Percentiles rank a stretch among this genome's conserved stretches.
These are phyloP conservation scores for Escovopsis sp. DNA, from an alignment of 2,329 filamentous ascomycete genomes.

Conservation along the genomic window DNA sequence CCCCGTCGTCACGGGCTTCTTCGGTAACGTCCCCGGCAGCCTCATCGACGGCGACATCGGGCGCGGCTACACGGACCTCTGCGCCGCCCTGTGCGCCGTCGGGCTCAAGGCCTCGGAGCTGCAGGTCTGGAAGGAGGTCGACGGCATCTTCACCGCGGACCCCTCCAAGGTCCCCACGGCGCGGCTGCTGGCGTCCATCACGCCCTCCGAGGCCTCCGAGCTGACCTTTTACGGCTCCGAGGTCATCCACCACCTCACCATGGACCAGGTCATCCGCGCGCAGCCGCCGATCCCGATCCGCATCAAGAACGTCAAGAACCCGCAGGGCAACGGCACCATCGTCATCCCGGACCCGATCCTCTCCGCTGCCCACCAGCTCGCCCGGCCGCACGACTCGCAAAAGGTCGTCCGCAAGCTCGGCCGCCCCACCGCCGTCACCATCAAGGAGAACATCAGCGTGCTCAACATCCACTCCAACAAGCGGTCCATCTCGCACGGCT, in stretches of 20 bases:
- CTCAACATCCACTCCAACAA: slow-evolving; percentile 98
- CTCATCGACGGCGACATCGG: slow-evolving; percentile 80
- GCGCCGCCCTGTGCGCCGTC: slow-evolving; percentile 81
- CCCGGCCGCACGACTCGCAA: slow-evolving; percentile 30
- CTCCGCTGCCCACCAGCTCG: slow-evolving; percentile 43
- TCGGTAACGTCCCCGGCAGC: slow-evolving; percentile 82
- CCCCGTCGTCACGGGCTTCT: slow-evolving; percentile 82
- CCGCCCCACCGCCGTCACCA: slow-evolving; percentile 79
- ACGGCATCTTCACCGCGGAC: slow-evolving; percentile 78
- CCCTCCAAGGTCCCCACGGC: slow-evolving; percentile 88
- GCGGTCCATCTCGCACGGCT: slow-evolving; percentile 87
- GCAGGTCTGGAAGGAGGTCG: slow-evolving; percentile 98
- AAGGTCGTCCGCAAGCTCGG: slow-evolving; percentile 38
- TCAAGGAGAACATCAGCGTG: slow-evolving; percentile 92
- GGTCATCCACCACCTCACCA: slow-evolving; percentile 96
- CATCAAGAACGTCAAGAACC: slow-evolving; percentile 88
- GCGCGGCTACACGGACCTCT: slow-evolving; percentile 91
- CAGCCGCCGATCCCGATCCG: slow-evolving; percentile 65
- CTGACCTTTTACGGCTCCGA: slow-evolving; percentile 90
- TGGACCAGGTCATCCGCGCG: slow-evolving; percentile 91
- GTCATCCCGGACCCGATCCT: slow-evolving; percentile 60
- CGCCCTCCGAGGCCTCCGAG: slow-evolving; percentile 87
- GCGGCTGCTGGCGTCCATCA: slow-evolving; percentile 75
- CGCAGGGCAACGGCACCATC: slow-evolving; percentile 61
- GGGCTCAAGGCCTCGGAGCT: slow-evolving; percentile 77